Conservation (phyloP, 495 filamentous ascomycete genomes). For the Annulohypoxylon maeteangense region DNA sequence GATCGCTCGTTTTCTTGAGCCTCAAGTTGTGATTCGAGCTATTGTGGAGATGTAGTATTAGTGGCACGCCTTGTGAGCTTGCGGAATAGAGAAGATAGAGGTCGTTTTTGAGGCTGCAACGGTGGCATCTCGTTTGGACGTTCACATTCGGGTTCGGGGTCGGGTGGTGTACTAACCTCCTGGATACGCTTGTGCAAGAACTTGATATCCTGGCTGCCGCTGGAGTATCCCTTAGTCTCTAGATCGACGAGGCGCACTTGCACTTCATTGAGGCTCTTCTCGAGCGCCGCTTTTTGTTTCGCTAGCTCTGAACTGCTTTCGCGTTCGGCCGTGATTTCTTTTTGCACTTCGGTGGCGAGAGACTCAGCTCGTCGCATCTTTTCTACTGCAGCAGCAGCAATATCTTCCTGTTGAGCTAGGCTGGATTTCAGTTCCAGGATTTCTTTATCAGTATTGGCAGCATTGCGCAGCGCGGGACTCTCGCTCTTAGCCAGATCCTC, state of each 20-base stretch:
- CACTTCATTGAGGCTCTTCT: conserved; percentile 91
- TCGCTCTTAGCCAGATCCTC: conserved; percentile 90
- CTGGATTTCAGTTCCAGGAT: conserved; percentile 89
- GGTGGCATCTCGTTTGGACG: conserved; percentile 9
- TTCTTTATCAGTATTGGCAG: conserved; percentile 88
- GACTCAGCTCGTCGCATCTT: conserved; percentile 99
- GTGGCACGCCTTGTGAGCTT: conserved; percentile 39
- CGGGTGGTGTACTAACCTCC: conserved; percentile 72
- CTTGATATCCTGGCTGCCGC: conserved; percentile 90
- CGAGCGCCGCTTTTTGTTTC: conserved; percentile 90
- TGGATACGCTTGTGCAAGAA: conserved; percentile 95
- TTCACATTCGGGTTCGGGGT: conserved; percentile 24
- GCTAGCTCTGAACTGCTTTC: conserved; percentile 84
- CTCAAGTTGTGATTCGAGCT: conserved; percentile 95
- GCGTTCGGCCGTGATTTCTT: conserved; percentile 90
- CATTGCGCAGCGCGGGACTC: conserved; percentile 90
- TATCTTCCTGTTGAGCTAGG: conserved; percentile 93
- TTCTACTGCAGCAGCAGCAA: conserved; percentile 89
- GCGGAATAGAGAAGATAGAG: conserved; percentile 33
- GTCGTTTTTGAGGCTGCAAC: conserved; percentile 25
- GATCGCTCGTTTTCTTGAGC: conserved; percentile 78
- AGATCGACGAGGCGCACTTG: conserved; percentile 91
- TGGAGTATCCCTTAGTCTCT: conserved; percentile 96
- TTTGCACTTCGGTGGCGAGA: conserved; percentile 87
- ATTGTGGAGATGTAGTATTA: conserved; percentile 43